These are phyloP conservation scores for Dothideomycetes sp. DNA, from an alignment of 2,329 filamentous ascomycete genomes.

Conservation along the genomic window DNA sequence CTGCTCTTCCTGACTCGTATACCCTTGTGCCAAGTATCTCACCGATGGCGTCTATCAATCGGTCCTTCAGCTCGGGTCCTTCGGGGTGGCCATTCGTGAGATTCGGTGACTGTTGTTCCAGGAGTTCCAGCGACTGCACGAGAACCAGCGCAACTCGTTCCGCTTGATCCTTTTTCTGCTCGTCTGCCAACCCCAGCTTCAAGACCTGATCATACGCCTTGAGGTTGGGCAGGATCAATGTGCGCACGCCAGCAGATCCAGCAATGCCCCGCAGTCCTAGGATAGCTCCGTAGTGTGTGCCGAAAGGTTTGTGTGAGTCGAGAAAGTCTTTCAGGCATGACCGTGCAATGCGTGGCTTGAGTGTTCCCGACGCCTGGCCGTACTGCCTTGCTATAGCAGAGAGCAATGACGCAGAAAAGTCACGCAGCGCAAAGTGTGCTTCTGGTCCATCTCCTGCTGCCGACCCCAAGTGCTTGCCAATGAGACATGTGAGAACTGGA, in stretches of 20 bases:
- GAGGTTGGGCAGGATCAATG: conserved; percentile 57
- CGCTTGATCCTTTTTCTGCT: conserved; percentile 48
- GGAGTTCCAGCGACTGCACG: conserved; percentile 44
- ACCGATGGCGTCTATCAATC: conserved; percentile 34
- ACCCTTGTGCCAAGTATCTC: conserved; percentile 16
- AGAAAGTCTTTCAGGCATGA: conserved; percentile 89
- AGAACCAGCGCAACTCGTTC: conserved; percentile 52
- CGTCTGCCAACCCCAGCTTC: conserved; percentile 45
- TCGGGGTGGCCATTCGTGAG: conserved; percentile 32
- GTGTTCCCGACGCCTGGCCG: conserved; percentile 65
- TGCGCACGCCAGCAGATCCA: conserved; percentile 54
- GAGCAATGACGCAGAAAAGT: conserved; percentile 74
- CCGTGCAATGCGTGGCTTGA: conserved; percentile 82
- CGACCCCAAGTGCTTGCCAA: conserved; percentile 69
- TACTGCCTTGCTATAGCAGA: conserved; percentile 74
- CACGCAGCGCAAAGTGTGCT: conserved; percentile 69
- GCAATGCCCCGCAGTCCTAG: conserved; percentile 71
- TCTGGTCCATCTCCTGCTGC: conserved; percentile 37
- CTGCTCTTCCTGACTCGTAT: conserved; percentile 26
- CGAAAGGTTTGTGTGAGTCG: conserved; percentile 71
- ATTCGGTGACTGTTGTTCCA: conserved; percentile 39
- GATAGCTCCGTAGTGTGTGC: conserved; percentile 83
- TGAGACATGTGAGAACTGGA: conserved; percentile 81
- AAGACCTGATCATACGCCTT: conserved; percentile 55
- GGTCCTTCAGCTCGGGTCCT: conserved; percentile 31